Evolutionary conservation across 345 rosid genomes (phyloP), one percentile per base, ranked within the genome.

Genomic region (Erucastrum elatum): DNA sequence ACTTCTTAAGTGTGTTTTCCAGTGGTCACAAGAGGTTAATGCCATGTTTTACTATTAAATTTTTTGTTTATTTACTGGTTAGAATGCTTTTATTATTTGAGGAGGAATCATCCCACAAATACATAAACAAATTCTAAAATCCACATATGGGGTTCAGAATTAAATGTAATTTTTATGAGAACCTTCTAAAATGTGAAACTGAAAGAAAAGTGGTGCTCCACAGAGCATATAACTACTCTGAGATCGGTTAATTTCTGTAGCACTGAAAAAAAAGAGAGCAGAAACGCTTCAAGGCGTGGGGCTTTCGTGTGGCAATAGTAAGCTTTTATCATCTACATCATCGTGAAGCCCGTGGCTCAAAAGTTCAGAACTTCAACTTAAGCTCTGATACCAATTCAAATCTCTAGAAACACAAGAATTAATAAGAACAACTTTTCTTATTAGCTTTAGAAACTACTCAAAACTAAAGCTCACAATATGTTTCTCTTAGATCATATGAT

Each of bases 311-410:
- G 76, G 49, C 64, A 39, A 69, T 2, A 51, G 31, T 51, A 33
- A 31, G 33, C 29, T 39, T 39, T 39, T 29, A 26, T 69, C 53
- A 51, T 58, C 61, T 30, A 44, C 55, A 17, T 49, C 68, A 68
- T 73, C 33, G 33, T 64, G 76, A 65, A 71, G 51, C 72, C 49
- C 66, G 75, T 71, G 77, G 66, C 77, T 21, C 21, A 21, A 21
- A 21, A 21, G 21, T 21, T 21, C 21, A 21, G 21, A 21, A 21
- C 21, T 21, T 21, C 21, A 21, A 21, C 21, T 21, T 21, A 21
- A 21, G 21, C 21, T 21, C 21, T 21, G 21, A 21, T 21, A 21
- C 21, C 21, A 21, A 21, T 21, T 21, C 21, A 21, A 1, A 21
- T 21, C 21, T 21, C 21, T 21, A 21, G 21, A 21, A 21, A 21